Base-by-base conservation (phyloP, 441 rosid species). In the Eruca vesicaria region DNA sequence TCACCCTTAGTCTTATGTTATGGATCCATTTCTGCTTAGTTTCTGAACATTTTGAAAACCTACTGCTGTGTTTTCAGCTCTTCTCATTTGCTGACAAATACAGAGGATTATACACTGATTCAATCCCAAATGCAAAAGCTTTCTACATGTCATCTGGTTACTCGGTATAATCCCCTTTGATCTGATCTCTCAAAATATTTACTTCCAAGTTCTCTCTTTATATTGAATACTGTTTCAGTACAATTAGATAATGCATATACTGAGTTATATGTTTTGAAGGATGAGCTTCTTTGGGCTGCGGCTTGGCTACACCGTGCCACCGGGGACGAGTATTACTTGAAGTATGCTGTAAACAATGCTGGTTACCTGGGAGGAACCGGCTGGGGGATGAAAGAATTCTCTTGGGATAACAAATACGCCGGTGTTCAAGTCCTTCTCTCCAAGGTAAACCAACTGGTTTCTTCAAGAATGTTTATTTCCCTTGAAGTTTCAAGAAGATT, bases 381-480 rank as follows among this genome's bases (percentile, higher is more conserved):
- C 23, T 87, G 90, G 89, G 88, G 89, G 15, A 78, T 86, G 66
- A 84, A 83, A 64, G 91, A 89, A 16, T 87, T 89, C 82, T 87
- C 89, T n/a, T 89, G 91, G 94, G 91, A 89, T 84, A 89, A 81
- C 87, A 89, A 89, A 57, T 87, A 87, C 43, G 94, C 87, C 1
- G 94, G 91, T 52, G 84, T 87, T 29, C 94, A 89, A 78, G 75
- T 86, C 85, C 91, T 89, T 61, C 83, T 89, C 28, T 72, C 82
- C 53, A 86, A 87, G 91, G 88, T 89, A 78, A 18, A 31, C 7
- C 20, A 15, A 14, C 45, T 4, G 5, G 64, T 50, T 75, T 50
- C 53, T 63, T 62, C 6, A 41, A 33, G 53, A 35, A n/a, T 64
- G 52, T 36, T 45, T 33, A 14, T 26, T 15, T 60, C 32, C 4